Percentiles rank a stretch among this genome's conserved stretches.
Evolutionary conservation across 352 stramenopile species (phyloP).

Genomic region (Globisporangium middletonii): DNA sequence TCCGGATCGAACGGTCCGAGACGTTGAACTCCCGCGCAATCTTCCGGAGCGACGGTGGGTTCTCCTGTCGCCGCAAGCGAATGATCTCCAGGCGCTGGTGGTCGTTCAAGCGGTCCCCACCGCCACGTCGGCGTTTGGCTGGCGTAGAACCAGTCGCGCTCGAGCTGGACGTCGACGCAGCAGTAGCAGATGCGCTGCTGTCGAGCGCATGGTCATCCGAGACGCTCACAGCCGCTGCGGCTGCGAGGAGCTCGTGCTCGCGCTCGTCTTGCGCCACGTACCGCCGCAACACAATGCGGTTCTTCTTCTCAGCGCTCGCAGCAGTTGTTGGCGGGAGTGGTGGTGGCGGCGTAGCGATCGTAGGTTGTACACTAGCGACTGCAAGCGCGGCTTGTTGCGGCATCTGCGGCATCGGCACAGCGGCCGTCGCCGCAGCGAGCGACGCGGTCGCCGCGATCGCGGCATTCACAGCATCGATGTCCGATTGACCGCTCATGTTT

Average conservation of each 20-base stretch:
- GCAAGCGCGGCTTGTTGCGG: no score
- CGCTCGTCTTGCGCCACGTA: slow-evolving; percentile 12
- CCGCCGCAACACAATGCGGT: slow-evolving; percentile 8
- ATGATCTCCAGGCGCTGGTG: slow-evolving; percentile 17
- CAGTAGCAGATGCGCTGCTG: no score
- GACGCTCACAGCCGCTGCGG: neutral
- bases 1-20: slow-evolving; percentile 14
- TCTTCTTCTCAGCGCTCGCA: slow-evolving; percentile 6
- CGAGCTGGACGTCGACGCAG: no score
- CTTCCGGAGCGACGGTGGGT: slow-evolving; percentile 15
- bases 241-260: slow-evolving; percentile 3
- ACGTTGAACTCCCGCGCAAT: slow-evolving; percentile 14
- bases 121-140: slow-evolving; percentile 12
- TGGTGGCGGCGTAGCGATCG: neutral
- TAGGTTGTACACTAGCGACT: no score
- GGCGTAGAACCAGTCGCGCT: no score
- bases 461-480: neutral
- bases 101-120: slow-evolving; percentile 13
- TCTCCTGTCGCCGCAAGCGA: slow-evolving; percentile 6
- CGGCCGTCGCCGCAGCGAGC: neutral
- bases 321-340: neutral
- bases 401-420: neutral
- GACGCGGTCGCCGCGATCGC: no score
- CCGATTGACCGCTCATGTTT: no score
- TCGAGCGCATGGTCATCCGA: neutral